Base-by-base conservation (phyloP, 345 rosid genomes). In the Ailanthus altissimus region DNA sequence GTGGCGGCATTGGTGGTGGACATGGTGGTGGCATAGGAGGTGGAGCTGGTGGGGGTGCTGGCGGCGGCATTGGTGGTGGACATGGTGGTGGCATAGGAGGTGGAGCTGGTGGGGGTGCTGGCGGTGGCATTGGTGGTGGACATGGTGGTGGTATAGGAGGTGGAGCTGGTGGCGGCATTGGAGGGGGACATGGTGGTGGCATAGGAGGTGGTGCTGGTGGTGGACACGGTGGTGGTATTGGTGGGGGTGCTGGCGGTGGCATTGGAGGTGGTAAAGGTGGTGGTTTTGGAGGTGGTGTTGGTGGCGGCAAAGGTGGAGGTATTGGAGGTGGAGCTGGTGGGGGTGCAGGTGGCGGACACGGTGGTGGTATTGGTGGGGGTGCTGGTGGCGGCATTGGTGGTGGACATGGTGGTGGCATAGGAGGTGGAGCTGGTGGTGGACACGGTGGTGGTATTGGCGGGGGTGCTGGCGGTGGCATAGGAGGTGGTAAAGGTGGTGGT, bases 21-120 rank as follows among this genome's bases (percentile, higher is more conserved):
- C n/a, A 38, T 0, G 78, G 78, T 12, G 63, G 60, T 1, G 81
- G 81, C 2, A 51, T 0, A 8, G 78, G 78, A 1, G 81, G 82
- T 1, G 64, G 72, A 4, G 74, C 64, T 12, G 85, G 86, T 0
- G 76, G 63, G 0, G 85, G 86, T 5, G 40, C 11, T 0, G 84
- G 85, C 0, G 83, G 85, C 0, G 87, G 84, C 0, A 10, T 4
- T 0, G 86, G 86, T 0, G 77, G 78, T 0, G 86, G 83, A 0
- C 1, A 0, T 0, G 88, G 82, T 0, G 85, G 75, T 0, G 85
- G 84, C 2, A 5, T 15, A 0, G 85, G 85, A 0, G 83, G 65
- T 2, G 86, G 86, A 67, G 56, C 28, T 2, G 77, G 75, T 0
- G n/a, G n/a, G 1, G 20, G 40, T 13, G 75, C 47, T 0, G 25